Evolutionary conservation across 2,329 filamentous ascomycete species (phyloP).

Genomic region (Penicillium sp.): DNA sequence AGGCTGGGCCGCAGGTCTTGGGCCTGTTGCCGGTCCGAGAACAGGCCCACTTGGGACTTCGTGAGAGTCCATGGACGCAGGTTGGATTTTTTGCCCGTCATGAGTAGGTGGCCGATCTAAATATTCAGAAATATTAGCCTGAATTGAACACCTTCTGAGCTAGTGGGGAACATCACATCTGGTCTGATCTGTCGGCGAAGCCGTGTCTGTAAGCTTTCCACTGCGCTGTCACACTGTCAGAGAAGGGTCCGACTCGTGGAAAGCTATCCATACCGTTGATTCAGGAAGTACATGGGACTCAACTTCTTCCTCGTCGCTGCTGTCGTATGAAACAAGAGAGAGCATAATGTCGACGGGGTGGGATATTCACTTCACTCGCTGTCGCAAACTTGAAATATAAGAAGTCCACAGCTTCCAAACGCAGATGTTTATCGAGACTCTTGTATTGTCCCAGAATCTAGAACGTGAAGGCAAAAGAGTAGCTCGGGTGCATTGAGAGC

Average conservation of each 20-base stretch:
- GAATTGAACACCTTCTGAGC: background rate
- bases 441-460: background rate
- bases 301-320: conserved; percentile 47
- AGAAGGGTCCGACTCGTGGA: background rate
- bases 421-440: background rate
- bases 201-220: background rate
- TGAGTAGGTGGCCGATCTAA: conserved; percentile 3
- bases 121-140: background rate
- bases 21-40: conserved; percentile 40
- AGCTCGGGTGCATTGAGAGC: background rate
- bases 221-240: conserved; percentile 7
- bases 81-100: background rate
- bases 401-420: background rate
- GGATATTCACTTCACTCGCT: background rate
- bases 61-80: conserved; percentile 1
- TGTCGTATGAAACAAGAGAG: conserved; percentile 44
- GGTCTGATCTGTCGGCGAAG: background rate
- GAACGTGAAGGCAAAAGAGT: background rate
- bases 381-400: background rate
- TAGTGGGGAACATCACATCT: background rate
- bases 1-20: conserved; percentile 28
- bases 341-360: conserved; percentile 32
- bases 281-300: conserved; percentile 14
- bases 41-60: conserved; percentile 29
- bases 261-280: conserved; percentile 22